These are phyloP conservation scores for Oryza meridionalis DNA, from an alignment of 176 grass and related monocot species.

Conservation along the genomic window DNA sequence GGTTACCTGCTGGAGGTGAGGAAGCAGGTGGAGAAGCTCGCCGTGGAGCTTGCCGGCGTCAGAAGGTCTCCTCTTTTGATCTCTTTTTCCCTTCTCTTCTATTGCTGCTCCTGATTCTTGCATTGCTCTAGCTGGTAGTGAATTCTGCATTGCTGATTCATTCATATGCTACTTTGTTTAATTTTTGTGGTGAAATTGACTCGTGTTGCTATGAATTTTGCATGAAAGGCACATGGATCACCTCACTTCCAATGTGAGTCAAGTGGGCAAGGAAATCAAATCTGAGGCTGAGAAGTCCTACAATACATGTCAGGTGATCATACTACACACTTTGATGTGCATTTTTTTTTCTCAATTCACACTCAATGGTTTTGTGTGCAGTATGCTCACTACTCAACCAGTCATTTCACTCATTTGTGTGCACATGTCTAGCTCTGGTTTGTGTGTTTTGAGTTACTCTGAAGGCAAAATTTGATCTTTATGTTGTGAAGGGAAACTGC, in stretches of 20 bases:
- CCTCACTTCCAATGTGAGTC: constrained; percentile 35
- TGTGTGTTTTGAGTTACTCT: background rate
- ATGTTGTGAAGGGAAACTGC: background rate
- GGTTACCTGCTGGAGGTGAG: constrained; percentile 10
- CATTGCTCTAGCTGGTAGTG: background rate
- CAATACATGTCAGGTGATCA: constrained; percentile 42
- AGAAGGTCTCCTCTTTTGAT: constrained; percentile 42
- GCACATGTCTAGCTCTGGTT: background rate
- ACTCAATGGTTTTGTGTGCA: background rate
- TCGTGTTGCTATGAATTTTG: constrained; percentile 24
- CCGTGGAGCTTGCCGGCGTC: constrained; percentile 27
- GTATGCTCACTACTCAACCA: background rate
- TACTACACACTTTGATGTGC: background rate
- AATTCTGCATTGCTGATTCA: background rate
- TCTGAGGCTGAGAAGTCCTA: constrained; percentile 19
- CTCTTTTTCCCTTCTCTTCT: background rate
- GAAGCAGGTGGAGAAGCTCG: constrained; percentile 46
- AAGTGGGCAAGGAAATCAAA: constrained; percentile 22
- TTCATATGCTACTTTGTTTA: background rate
- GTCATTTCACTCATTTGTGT: background rate
- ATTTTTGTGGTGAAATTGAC: constrained; percentile 4
- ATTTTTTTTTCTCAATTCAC: background rate
- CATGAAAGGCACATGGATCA: constrained; percentile 48
- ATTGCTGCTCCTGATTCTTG: background rate
- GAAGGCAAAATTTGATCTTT: background rate